phyloP scores from a whole-genome alignment of 2,329 filamentous ascomycete species.

The Lomentospora prolificans region DNA sequence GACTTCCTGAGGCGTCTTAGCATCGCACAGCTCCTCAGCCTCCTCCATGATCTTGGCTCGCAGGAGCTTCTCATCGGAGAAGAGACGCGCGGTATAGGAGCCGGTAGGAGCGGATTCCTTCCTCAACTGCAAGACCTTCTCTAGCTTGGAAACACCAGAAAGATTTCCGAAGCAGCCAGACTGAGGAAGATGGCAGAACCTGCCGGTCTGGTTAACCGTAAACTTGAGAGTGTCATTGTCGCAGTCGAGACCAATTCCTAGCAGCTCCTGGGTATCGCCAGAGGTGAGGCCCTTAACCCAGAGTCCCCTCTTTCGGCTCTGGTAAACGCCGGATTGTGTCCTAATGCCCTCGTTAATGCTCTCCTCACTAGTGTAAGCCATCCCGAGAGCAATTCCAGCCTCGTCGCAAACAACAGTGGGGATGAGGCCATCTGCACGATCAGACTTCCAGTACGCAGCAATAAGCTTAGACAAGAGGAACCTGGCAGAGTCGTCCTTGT shows the following conservation, averaged over 20 bases:
- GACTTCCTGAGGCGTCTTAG: slow-evolving; percentile 69
- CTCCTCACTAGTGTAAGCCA: slow-evolving; percentile 91
- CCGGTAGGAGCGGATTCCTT: slow-evolving; percentile 76
- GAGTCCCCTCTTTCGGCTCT: slow-evolving; percentile 86
- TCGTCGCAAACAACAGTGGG: slow-evolving; percentile 90
- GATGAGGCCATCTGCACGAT: slow-evolving; percentile 73
- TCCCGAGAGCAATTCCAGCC: slow-evolving; percentile 68
- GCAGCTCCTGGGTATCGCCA: slow-evolving; percentile 82
- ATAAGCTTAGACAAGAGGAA: slow-evolving; percentile 58
- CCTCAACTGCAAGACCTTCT: slow-evolving; percentile 75
- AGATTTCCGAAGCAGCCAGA: slow-evolving; percentile 87
- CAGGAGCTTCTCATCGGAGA: slow-evolving; percentile 81
- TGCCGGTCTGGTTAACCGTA: slow-evolving; percentile 78
- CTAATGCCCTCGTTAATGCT: slow-evolving; percentile 79
- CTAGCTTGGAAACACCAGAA: slow-evolving; percentile 69
- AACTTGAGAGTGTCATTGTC: slow-evolving; percentile 90
- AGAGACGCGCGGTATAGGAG: slow-evolving; percentile 88
- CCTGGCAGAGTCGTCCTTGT: slow-evolving; percentile 48
- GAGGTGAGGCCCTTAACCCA: slow-evolving; percentile 97
- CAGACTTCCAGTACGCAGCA: slow-evolving; percentile 65
- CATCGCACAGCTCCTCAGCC: slow-evolving; percentile 87
- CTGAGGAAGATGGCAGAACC: slow-evolving; percentile 90
- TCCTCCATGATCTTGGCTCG: slow-evolving; percentile 98
- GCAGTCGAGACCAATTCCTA: slow-evolving; percentile 80
- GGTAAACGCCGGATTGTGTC: slow-evolving; percentile 76